A percentile compares a stretch with the other conserved stretches of the same genome.
These are phyloP conservation scores for Leishmania amazonensis DNA, from an alignment of 208 protist species.

Conservation along the genomic window DNA sequence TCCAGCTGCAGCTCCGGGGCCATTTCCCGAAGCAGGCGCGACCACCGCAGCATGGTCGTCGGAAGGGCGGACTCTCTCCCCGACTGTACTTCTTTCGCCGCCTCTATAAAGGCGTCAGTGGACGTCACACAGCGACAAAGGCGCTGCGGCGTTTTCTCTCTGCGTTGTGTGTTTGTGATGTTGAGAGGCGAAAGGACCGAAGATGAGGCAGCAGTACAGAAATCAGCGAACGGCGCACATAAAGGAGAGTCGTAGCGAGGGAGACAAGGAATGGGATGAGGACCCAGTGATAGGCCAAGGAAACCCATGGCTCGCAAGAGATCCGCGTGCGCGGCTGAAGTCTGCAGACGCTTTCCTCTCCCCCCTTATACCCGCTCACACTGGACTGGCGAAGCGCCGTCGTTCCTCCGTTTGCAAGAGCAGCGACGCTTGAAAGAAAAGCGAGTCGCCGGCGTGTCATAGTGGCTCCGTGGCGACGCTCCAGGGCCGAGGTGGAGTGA, in stretches of 20 bases:
- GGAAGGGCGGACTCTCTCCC: not conserved
- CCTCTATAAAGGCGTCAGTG: not conserved
- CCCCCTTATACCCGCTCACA: not conserved
- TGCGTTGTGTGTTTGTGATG: not conserved
- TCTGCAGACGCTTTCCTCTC: not conserved
- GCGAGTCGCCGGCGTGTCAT: not conserved
- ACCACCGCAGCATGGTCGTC: constrained; percentile 65
- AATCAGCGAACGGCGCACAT: not conserved
- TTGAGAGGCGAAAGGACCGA: not conserved
- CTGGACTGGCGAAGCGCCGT: not conserved
- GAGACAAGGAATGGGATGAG: not conserved
- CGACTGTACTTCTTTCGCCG: not conserved
- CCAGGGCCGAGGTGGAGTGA: not conserved
- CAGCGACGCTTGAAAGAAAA: not conserved
- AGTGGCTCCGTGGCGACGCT: too few species aligned
- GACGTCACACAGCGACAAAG: not conserved
- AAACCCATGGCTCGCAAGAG: not conserved
- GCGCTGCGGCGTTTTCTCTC: not conserved
- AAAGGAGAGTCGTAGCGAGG: not conserved
- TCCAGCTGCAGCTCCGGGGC: constrained; percentile 90
- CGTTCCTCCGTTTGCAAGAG: not conserved
- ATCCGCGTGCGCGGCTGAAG: not conserved
- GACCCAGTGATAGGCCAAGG: not conserved
- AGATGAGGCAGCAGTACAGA: not conserved
- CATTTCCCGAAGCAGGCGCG: constrained; percentile 73